Evolutionary conservation across 202 grass and related monocot genomes (phyloP), one percentile per base, ranked within the genome.

Genomic region (Carex arenaria): DNA sequence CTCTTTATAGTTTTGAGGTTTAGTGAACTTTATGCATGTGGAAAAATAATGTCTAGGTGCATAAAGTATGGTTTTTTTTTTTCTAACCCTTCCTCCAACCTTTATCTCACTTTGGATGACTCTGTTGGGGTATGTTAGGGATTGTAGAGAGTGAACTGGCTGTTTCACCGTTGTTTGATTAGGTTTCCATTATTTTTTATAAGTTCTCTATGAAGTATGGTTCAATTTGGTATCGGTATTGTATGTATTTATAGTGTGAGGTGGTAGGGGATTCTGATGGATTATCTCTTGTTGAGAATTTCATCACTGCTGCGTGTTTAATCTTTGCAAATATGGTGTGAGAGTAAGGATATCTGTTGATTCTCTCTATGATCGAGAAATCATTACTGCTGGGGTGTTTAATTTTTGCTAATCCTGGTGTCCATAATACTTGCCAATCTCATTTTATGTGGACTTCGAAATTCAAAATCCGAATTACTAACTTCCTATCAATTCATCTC

Each of bases 1-100:
- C 42, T 45, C 42, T 49, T 11, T 49, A 49, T 49, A 49, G 45
- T 47, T 64, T 64, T 49, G 43, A 59, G 73, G 53, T 59, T 60
- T 54, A 31, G 17, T 78, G 17, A 60, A 59, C 73, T 78, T 59
- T 78, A 38, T 60, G 73, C 73, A 78, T 20, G 53, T 60, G 53
- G 53, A 78, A 38, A 59, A 59, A 38, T 56, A 56, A 59, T 78
- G 28, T 78, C 52, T 30, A 78, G 17, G 53, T 78, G 73, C 53
- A 59, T 38, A 32, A 59, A 5, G 73, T 18, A 49, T 72, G 5
- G 5, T 19, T 60, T 4, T 38, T 59, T 18, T 59, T 61, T 40
- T 11, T 15, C 1, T 9, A 49, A 49, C 61, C 40, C 4, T 19
- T 51, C 34, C 43, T n/a, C 38, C 20, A 78, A 7, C 15, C 53